Percentiles rank a stretch among this genome's conserved stretches.
Evolutionary conservation across 139 green algal species (phyloP).

Genomic region (Chlorella ohadii): DNA sequence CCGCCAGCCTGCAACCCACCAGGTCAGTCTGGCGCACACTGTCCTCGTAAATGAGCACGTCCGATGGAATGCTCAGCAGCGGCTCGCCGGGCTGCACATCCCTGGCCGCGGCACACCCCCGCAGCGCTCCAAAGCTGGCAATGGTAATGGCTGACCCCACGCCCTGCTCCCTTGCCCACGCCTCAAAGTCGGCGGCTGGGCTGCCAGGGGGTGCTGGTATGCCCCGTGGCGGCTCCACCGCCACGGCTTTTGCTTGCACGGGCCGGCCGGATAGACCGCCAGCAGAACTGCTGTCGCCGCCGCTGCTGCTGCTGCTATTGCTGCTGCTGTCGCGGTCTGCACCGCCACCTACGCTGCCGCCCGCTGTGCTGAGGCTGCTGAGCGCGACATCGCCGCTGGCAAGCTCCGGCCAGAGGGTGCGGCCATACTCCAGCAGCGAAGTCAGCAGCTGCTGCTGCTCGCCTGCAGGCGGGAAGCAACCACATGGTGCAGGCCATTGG

Average conservation of each 20-base stretch:
- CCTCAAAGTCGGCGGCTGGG: slow-evolving; percentile 31
- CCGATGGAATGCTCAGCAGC: slow-evolving; percentile 52
- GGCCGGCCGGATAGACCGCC: neutral
- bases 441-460: slow-evolving; percentile 7
- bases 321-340: neutral
- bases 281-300: neutral
- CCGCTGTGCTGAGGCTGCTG: slow-evolving; percentile 6
- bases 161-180: slow-evolving; percentile 3
- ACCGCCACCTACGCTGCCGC: neutral
- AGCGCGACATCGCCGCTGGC: neutral
- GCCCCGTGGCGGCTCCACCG: neutral
- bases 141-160: slow-evolving; percentile 19
- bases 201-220: slow-evolving; percentile 16
- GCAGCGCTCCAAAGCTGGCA: slow-evolving; percentile 36
- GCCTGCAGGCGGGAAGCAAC: too few relatives aligned
- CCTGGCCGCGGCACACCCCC: slow-evolving; percentile 51
- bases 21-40: slow-evolving; percentile 63
- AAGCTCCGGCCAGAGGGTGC: slow-evolving; percentile 41
- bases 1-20: slow-evolving; percentile 7
- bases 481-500: too few relatives aligned
- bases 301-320: neutral
- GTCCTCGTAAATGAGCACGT: slow-evolving; percentile 64
- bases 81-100: slow-evolving; percentile 49
- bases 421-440: slow-evolving; percentile 7
- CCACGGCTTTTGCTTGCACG: slow-evolving; percentile 9